phyloP scores from a whole-genome alignment of 2,329 filamentous ascomycete species.

The Botrytis elliptica region DNA sequence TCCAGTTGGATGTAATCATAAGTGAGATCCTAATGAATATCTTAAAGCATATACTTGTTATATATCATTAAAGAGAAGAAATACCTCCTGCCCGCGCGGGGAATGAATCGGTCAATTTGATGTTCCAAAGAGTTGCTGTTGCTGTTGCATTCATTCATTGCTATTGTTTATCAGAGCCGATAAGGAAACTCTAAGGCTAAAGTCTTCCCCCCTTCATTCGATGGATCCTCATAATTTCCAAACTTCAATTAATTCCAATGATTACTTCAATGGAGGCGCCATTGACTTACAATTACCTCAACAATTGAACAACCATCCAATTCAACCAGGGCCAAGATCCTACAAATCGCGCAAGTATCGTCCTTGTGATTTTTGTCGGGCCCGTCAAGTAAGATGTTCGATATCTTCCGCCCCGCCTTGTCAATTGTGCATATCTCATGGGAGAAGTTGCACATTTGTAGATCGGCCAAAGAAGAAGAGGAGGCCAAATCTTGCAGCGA shows the following conservation, averaged over 20 bases:
- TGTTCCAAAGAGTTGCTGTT: neutral
- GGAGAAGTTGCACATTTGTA: slow-evolving; percentile 47
- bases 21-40: neutral
- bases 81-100: neutral
- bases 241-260: neutral
- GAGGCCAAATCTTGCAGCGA: slow-evolving; percentile 31
- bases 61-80: neutral
- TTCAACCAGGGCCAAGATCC: slow-evolving; percentile 36
- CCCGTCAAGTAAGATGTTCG: slow-evolving; percentile 38
- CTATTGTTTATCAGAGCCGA: slow-evolving; percentile 3
- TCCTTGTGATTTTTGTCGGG: slow-evolving; percentile 44
- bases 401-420: slow-evolving; percentile 45
- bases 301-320: slow-evolving; percentile 29
- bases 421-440: slow-evolving; percentile 45
- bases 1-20: neutral
- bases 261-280: neutral
- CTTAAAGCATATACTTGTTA: neutral
- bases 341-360: slow-evolving; percentile 40
- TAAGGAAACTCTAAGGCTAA: neutral
- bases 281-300: slow-evolving; percentile 14
- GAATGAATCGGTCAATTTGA: slow-evolving; percentile 8
- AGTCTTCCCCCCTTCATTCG: neutral
- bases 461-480: slow-evolving; percentile 42
- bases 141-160: neutral
- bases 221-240: slow-evolving; percentile 15